A percentile compares a stretch with the other conserved stretches of the same genome.
Conservation (phyloP, 2,329 filamentous ascomycete species). For the Setomelanomma holmii region DNA sequence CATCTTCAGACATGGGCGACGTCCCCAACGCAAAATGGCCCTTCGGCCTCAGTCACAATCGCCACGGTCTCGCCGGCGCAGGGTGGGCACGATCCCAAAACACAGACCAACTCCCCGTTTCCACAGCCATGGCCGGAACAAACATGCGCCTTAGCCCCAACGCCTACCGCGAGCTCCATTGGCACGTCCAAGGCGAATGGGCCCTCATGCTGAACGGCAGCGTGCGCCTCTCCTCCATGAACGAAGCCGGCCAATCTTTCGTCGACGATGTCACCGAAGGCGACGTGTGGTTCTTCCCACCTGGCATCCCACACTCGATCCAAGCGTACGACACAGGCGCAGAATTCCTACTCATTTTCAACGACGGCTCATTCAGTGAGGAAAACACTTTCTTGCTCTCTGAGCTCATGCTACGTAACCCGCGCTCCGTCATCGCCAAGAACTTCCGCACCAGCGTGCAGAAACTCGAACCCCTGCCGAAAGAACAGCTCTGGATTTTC, state of each 20-base stretch:
- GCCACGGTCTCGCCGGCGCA: constrained; percentile 48
- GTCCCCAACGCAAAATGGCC: constrained; percentile 53
- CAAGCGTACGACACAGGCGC: constrained; percentile 62
- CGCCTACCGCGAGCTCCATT: constrained; percentile 70
- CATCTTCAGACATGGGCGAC: constrained; percentile 49
- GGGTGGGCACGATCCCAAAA: constrained; percentile 54
- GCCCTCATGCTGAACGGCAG: constrained; percentile 58
- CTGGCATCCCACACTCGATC: constrained; percentile 53
- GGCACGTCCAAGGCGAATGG: constrained; percentile 64
- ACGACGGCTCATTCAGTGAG: constrained; percentile 65
- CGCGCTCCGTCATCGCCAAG: constrained; percentile 52
- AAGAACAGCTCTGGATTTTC: constrained; percentile 53
- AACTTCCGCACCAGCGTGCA: constrained; percentile 48
- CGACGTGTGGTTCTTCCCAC: constrained; percentile 48
- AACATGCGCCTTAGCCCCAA: constrained; percentile 52
- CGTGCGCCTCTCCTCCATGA: constrained; percentile 59
- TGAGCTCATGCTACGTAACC: constrained; percentile 58
- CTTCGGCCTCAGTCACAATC: constrained; percentile 50
- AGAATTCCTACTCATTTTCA: constrained; percentile 53
- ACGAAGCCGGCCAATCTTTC: constrained; percentile 58
- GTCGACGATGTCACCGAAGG: constrained; percentile 51
- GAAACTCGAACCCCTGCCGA: constrained; percentile 47
- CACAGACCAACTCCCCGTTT: constrained; percentile 46
- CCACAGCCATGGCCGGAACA: constrained; percentile 53
- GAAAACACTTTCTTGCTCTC: constrained; percentile 66